Evolutionary conservation across 257 asterid genomes (phyloP).

Genomic region (Gardenia jasminoides): DNA sequence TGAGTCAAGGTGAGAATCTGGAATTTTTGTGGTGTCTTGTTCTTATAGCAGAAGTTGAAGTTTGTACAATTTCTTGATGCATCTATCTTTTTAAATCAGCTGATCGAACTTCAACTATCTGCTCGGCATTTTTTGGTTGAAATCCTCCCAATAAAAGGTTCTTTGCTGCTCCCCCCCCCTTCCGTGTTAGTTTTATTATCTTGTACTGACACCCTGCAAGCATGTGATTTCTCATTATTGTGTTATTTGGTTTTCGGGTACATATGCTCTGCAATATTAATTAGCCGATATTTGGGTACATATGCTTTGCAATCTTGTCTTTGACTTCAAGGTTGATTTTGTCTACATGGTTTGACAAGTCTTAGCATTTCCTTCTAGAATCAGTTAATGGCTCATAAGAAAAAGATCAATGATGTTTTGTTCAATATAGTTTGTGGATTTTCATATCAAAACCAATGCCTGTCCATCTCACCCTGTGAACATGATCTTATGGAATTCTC

Average conservation of each 20-base stretch:
- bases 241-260: neutral
- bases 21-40: neutral
- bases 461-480: too few species aligned
- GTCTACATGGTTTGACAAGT: neutral
- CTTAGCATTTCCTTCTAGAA: too few species aligned
- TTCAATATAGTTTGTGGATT: too few species aligned
- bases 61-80: slow-evolving; percentile 16
- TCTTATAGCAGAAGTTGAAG: neutral
- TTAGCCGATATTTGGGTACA: neutral
- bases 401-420: too few species aligned
- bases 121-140: slow-evolving; percentile 17
- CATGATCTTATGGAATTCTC: too few species aligned
- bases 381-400: too few species aligned
- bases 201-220: neutral
- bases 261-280: neutral
- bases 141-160: slow-evolving; percentile 16
- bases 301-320: neutral
- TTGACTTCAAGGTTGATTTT: neutral
- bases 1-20: slow-evolving; percentile 74
- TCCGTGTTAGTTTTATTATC: neutral
- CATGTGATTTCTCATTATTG: neutral
- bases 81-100: slow-evolving; percentile 18
- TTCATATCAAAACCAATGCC: too few species aligned
- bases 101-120: slow-evolving; percentile 19
- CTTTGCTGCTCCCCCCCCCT: neutral